Evolutionary conservation across 176 grass and related monocot genomes (phyloP).

Genomic region (Carex kokanica): DNA sequence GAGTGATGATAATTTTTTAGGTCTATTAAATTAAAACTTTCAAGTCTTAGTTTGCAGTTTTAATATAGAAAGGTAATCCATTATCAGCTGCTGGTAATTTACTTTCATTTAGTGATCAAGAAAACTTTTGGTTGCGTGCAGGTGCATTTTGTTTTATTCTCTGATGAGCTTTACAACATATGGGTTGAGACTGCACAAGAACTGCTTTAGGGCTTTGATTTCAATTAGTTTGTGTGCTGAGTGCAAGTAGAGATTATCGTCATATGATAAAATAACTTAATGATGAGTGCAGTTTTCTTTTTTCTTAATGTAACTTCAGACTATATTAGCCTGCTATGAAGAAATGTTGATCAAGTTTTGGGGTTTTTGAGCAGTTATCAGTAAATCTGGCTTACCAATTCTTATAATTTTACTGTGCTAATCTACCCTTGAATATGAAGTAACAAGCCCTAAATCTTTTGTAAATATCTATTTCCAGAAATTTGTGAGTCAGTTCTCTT

Average conservation of each 20-base stretch:
- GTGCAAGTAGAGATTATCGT: neutral
- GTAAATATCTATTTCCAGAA: neutral
- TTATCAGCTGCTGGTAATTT: too few relatives aligned
- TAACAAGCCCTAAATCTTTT: neutral
- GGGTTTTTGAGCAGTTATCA: neutral
- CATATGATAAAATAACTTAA: too few relatives aligned
- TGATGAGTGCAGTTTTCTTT: neutral
- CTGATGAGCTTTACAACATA: conserved; percentile 49
- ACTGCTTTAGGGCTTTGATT: conserved; percentile 31
- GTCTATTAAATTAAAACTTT: neutral
- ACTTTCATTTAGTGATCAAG: neutral
- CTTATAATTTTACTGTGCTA: neutral
- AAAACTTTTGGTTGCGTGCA: conserved; percentile 23
- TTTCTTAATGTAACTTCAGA: neutral
- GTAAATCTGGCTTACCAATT: neutral
- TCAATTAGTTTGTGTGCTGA: too few relatives aligned
- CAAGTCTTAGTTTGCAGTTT: neutral
- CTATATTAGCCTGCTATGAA: neutral
- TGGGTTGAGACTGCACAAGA: conserved; percentile 67
- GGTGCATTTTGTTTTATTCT: conserved; percentile 95
- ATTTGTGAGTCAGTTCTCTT: neutral
- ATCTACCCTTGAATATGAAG: neutral
- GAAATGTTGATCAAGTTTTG: neutral
- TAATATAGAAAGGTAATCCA: neutral
- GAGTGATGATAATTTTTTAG: neutral